A percentile compares a stretch with the other conserved stretches of the same genome.
Evolutionary conservation across 495 filamentous ascomycete genomes (phyloP).

Genomic region (Astrothelium subdiscretum): DNA sequence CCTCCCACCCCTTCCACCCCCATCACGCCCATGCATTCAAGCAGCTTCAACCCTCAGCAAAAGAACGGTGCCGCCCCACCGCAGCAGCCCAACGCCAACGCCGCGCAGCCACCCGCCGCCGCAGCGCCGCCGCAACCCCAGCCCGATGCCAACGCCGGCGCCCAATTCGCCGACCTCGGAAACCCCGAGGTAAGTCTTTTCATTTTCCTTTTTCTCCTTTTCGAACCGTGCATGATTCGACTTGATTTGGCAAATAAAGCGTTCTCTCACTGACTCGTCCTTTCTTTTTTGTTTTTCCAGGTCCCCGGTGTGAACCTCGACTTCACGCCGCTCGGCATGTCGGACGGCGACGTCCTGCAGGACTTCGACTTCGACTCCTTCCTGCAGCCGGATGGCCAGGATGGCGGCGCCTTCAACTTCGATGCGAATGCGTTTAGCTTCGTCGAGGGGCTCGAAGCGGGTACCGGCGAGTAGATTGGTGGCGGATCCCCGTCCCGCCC

Average conservation of each 20-base stretch:
- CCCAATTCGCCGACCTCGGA: constrained; percentile 17
- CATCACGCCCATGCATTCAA: constrained; percentile 66
- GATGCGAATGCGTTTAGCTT: constrained; percentile 27
- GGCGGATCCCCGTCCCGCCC: not conserved
- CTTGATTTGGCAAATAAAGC: not conserved
- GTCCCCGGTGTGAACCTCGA: constrained; percentile 39
- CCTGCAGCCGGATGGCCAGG: constrained; percentile 52
- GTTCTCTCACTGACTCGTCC: not conserved
- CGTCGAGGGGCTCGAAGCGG: constrained; percentile 2
- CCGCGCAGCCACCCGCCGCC: constrained; percentile 28
- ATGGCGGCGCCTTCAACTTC: constrained; percentile 39
- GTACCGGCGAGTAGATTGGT: not conserved
- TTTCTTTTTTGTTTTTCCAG: not conserved
- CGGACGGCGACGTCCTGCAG: constrained; percentile 74
- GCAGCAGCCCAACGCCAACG: constrained; percentile 32
- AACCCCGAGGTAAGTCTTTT: not conserved
- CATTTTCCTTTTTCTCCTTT: not conserved
- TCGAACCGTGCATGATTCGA: constrained; percentile 1
- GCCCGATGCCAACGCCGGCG: constrained; percentile 30
- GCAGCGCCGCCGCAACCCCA: constrained; percentile 34
- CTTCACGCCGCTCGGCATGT: constrained; percentile 44
- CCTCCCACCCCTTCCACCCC: constrained; percentile 72
- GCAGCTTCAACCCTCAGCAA: constrained; percentile 49
- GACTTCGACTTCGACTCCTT: constrained; percentile 97
- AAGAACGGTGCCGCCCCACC: constrained; percentile 39